These are phyloP conservation scores for Diutina pseudorugosa DNA, from an alignment of 1,139 yeast species.

Conservation along the genomic window DNA sequence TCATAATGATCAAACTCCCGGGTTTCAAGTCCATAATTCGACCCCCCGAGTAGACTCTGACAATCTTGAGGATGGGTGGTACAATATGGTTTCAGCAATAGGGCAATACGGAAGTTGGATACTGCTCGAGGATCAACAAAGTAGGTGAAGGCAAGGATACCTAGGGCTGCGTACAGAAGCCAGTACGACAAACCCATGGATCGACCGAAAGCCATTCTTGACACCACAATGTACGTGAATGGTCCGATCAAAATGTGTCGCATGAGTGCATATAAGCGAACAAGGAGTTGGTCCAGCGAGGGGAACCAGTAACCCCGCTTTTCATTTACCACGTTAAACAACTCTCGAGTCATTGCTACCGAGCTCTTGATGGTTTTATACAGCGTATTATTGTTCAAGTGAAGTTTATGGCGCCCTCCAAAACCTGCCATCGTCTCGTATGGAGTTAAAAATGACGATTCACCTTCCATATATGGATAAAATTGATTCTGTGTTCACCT, in stretches of 20 bases:
- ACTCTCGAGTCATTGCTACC: too few species aligned
- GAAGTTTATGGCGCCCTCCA: too few species aligned
- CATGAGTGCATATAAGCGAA: background rate
- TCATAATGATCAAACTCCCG: background rate
- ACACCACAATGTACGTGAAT: background rate
- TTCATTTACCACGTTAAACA: background rate
- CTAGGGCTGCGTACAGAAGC: background rate
- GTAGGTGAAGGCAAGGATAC: background rate
- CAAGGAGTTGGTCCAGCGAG: background rate
- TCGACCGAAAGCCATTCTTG: background rate
- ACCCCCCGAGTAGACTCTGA: background rate
- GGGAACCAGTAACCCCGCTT: background rate
- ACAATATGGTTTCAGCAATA: background rate
- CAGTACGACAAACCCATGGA: background rate
- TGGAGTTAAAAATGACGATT: too few species aligned
- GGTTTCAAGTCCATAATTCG: background rate
- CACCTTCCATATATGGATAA: too few species aligned
- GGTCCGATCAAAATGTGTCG: background rate
- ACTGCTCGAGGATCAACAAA: background rate
- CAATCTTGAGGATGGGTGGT: background rate
- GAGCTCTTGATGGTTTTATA: too few species aligned
- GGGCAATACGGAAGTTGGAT: background rate
- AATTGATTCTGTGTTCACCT: too few species aligned
- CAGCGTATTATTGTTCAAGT: too few species aligned
- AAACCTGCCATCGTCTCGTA: too few species aligned